Percentiles rank a stretch among this genome's conserved stretches.
Conservation (phyloP, 1,284 basidiomycete genomes). For the Sanguinoderma infundibulare region DNA sequence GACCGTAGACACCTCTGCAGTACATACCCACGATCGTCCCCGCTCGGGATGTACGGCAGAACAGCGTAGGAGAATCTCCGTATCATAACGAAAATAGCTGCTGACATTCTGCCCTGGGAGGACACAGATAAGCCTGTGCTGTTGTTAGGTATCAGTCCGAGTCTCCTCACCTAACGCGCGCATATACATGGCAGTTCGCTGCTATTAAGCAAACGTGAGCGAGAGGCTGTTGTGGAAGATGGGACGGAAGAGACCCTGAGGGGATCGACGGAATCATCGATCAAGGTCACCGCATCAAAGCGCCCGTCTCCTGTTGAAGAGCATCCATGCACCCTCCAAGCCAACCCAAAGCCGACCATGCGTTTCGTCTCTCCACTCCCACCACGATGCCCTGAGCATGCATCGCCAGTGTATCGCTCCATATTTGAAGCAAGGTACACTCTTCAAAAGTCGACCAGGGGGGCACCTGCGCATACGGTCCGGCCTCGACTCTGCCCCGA, state of each 20-base stretch:
- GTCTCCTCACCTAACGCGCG: too few relatives aligned
- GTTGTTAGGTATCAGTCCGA: too few relatives aligned
- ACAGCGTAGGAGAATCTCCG: background rate
- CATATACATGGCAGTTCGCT: too few relatives aligned
- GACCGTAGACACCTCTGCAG: background rate
- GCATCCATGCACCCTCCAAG: background rate
- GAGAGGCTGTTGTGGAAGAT: too few relatives aligned
- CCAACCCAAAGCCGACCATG: too few relatives aligned
- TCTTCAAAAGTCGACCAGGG: background rate
- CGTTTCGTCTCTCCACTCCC: background rate
- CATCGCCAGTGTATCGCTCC: background rate
- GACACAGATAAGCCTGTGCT: background rate
- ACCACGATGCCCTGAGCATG: conserved; percentile 7
- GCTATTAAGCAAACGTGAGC: too few relatives aligned
- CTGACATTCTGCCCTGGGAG: background rate
- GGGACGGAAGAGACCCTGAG: too few relatives aligned
- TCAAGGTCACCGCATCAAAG: background rate
- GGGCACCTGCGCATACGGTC: background rate
- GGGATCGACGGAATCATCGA: too few relatives aligned
- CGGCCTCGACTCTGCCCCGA: background rate
- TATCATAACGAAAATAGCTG: background rate
- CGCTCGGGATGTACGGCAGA: background rate
- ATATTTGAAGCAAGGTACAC: background rate
- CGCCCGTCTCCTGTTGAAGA: background rate
- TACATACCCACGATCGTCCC: background rate